Conservation (phyloP, 768 basidiomycete genomes). For the Boletus sp. region DNA sequence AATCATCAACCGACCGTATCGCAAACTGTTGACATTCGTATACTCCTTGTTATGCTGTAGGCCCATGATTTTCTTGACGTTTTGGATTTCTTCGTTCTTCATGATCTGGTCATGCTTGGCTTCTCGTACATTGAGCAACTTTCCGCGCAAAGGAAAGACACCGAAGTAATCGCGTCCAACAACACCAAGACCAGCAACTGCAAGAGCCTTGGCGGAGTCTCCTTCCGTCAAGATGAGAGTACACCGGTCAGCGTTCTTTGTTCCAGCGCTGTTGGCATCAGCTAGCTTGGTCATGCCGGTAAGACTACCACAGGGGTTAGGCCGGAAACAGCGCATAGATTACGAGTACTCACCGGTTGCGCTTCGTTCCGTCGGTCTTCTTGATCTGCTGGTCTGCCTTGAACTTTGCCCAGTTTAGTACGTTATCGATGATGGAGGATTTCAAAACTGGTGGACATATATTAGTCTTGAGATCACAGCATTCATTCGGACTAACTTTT, state of each 20-base stretch:
- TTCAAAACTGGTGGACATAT: constrained; percentile 61
- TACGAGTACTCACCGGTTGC: constrained; percentile 59
- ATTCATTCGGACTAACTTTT: constrained; percentile 59
- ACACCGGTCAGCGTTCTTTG: constrained; percentile 73
- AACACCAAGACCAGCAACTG: constrained; percentile 90
- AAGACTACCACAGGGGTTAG: constrained; percentile 49
- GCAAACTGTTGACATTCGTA: constrained; percentile 57
- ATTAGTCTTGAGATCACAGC: constrained; percentile 1
- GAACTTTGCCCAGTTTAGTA: constrained; percentile 95
- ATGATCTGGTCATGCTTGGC: constrained; percentile 94
- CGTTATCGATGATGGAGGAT: constrained; percentile 85
- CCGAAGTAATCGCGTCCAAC: constrained; percentile 97
- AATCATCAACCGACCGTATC: constrained; percentile 96
- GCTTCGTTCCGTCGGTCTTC: constrained; percentile 91
- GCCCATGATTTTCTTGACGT: constrained; percentile 98
- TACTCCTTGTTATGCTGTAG: constrained; percentile 94
- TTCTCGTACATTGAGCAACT: constrained; percentile 95
- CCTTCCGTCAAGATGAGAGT: constrained; percentile 98
- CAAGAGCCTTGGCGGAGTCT: constrained; percentile 97
- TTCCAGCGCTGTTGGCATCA: constrained; percentile 97
- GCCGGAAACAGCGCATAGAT: background rate
- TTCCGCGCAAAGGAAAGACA: constrained; percentile 96
- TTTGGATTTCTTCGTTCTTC: constrained; percentile 97
- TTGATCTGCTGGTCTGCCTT: constrained; percentile 96
- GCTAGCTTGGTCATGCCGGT: constrained; percentile 90